Base-by-base conservation (phyloP, 2,329 filamentous ascomycete genomes). In the Diaporthe ampelina region DNA sequence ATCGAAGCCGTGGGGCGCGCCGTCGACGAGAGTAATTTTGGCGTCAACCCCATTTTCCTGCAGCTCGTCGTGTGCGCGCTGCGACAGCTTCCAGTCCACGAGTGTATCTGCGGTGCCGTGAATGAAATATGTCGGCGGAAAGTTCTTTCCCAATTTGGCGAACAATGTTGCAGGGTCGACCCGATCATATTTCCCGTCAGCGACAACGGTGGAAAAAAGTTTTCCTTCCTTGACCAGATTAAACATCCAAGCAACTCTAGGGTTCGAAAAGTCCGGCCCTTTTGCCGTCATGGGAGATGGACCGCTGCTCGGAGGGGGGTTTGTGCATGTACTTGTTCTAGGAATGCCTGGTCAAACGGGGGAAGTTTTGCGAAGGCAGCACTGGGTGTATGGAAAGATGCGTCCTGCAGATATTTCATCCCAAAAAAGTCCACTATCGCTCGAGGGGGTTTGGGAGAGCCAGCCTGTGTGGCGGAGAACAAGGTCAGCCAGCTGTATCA, bases 131-230 rank as follows among this genome's bases (percentile, higher is more conserved):
- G 37, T 63, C 8, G 40, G 59, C 9, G 37, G 59, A 24, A 48
- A 63, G 3, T 29, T 7, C 40, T 48, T 63, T 29, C 40, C 37
- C 17, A 21, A 4, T n/a, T 15, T 19, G 24, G 37, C 40, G 24
- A 48, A 45, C 59, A 48, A n/a, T 8, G 40, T 63, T 48, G 59
- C 59, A 45, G 37, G 59, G 24, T 63, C 59, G 24, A 63, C 40
- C 9, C 37, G 40, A 32, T 48, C 17, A 19, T 63, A 48, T 17
- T 32, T 29, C 11, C 17, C 37, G 13, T 40, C 35, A 10, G 35
- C 32, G 2, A 59, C 35, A 15, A 59, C 56, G 56, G 59, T 48
- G 17, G 59, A 29, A 6, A 48, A 63, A 4, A 21, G 40, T 26
- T 45, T 48, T 0, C 59, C 40, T 15, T 63, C 40, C 9, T 32